Conservation (phyloP, 2,329 filamentous ascomycete species). For the Colletotrichum chrysophilum region DNA sequence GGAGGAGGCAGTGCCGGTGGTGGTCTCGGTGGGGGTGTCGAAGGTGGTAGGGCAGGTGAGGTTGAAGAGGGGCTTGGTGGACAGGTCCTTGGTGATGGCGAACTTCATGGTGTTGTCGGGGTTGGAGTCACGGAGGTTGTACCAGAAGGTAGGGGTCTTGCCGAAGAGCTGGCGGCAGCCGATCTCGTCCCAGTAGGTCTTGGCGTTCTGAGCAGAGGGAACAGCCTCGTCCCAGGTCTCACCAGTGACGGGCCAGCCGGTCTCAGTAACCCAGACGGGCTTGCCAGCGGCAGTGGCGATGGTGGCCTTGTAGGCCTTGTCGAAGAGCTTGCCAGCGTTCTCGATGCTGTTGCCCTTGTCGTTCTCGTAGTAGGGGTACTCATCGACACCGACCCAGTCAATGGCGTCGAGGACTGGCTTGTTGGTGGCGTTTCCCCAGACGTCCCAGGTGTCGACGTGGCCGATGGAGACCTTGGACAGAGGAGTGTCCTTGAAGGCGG, state of each 20-base stretch:
- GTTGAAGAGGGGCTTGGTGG: slow-evolving; percentile 56
- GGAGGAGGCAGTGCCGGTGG: slow-evolving; percentile 24
- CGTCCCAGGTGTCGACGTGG: slow-evolving; percentile 74
- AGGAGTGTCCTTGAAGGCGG: slow-evolving; percentile 53
- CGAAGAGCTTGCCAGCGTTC: slow-evolving; percentile 60
- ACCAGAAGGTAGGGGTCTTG: slow-evolving; percentile 65
- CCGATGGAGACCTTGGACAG: slow-evolving; percentile 59
- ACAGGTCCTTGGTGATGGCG: slow-evolving; percentile 58
- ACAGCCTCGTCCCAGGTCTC: slow-evolving; percentile 58
- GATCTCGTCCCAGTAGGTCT: slow-evolving; percentile 67
- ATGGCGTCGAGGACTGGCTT: slow-evolving; percentile 63
- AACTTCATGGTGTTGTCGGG: slow-evolving; percentile 64
- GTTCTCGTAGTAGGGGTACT: slow-evolving; percentile 71
- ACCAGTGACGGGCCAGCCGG: slow-evolving; percentile 67
- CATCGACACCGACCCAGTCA: slow-evolving; percentile 70
- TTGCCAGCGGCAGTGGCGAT: slow-evolving; percentile 53
- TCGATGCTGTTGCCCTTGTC: slow-evolving; percentile 60
- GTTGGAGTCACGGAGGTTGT: slow-evolving; percentile 66
- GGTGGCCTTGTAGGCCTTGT: slow-evolving; percentile 49
- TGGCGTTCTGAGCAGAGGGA: slow-evolving; percentile 61
- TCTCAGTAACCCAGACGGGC: slow-evolving; percentile 68
- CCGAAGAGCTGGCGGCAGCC: slow-evolving; percentile 65
- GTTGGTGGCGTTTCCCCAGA: slow-evolving; percentile 65
- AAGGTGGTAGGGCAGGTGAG: slow-evolving; percentile 56
- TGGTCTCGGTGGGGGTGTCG: slow-evolving; percentile 34